Evolutionary conservation across 1,284 basidiomycete species (phyloP), one percentile per base, ranked within the genome.

Genomic region (Nidula niveotomentosa): DNA sequence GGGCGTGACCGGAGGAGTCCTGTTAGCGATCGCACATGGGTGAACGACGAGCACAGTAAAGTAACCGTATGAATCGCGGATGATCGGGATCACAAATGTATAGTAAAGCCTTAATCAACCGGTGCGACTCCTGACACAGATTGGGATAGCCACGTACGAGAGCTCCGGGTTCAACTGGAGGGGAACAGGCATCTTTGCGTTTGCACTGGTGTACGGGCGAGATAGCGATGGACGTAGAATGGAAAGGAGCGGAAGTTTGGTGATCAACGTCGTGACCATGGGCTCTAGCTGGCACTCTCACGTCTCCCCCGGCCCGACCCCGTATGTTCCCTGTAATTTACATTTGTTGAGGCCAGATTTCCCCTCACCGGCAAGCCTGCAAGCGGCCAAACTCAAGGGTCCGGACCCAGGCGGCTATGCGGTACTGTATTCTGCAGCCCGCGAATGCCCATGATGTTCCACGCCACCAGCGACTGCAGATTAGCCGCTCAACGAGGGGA

Each of bases 151-250:
- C 41, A 68, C 70, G 58, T 61, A 72, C 71, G 58, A 60, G 34
- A 60, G 55, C 53, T 65, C 56, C 35, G 63, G 56, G 36, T 66
- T 62, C 18, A 70, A 61, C 57, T 65, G 67, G 52, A 62, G 59
- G 35, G 66, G 66, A 45, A 73, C 57, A 56, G 66, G 64, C 59
- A 73, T 68, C 54, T 60, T 68, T 53, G 46, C 53, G 23, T 23
- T 23, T 23, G 23, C 23, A 17, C 48, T 48, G 35, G 51, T 41
- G 51, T 53, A 57, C 33, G 46, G 52, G 51, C 49, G 56, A 41
- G 37, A 10, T 41, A 23, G 23, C 23, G 17, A 55, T 9, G 18
- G 39, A 36, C 43, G 48, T 36, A 36, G 36, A 48, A 45, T 10
- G 52, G 54, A 45, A 51, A 46, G 55, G 36, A 48, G 44, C 15